Evolutionary conservation across 2,329 filamentous ascomycete species (phyloP).

Genomic region (Verticillium tricorpus): DNA sequence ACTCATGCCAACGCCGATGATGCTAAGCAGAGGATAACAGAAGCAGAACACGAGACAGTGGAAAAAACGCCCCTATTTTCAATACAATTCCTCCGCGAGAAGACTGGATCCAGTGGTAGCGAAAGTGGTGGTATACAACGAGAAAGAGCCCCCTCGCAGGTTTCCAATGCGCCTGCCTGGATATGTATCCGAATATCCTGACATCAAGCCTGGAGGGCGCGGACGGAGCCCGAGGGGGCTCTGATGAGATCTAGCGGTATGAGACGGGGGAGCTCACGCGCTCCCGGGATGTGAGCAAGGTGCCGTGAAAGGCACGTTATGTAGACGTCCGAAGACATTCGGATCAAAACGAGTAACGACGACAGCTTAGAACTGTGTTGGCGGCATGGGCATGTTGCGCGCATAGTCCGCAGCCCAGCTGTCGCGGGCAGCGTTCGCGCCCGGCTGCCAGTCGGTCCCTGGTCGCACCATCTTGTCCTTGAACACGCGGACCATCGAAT

Average conservation of each 20-base stretch:
- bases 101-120: background rate
- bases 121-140: background rate
- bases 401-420: background rate
- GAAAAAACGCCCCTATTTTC: background rate
- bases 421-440: conserved; percentile 1
- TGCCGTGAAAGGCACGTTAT: background rate
- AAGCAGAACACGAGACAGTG: background rate
- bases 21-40: background rate
- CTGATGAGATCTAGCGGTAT: background rate
- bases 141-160: background rate
- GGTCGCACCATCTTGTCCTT: conserved; percentile 3
- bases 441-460: conserved; percentile 1
- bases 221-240: background rate
- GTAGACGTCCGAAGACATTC: background rate
- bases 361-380: background rate
- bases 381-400: background rate
- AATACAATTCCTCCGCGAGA: background rate
- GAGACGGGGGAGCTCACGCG: background rate
- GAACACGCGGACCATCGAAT: conserved; percentile 1
- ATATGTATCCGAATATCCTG: background rate
- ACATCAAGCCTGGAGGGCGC: background rate
- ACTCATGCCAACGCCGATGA: conserved; percentile 1
- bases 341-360: background rate
- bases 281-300: background rate
- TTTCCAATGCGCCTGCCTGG: background rate